Percentiles rank a stretch among this genome's conserved stretches.
These are phyloP conservation scores for Sutorius australiensis DNA, from an alignment of 768 basidiomycete species.

Conservation along the genomic window DNA sequence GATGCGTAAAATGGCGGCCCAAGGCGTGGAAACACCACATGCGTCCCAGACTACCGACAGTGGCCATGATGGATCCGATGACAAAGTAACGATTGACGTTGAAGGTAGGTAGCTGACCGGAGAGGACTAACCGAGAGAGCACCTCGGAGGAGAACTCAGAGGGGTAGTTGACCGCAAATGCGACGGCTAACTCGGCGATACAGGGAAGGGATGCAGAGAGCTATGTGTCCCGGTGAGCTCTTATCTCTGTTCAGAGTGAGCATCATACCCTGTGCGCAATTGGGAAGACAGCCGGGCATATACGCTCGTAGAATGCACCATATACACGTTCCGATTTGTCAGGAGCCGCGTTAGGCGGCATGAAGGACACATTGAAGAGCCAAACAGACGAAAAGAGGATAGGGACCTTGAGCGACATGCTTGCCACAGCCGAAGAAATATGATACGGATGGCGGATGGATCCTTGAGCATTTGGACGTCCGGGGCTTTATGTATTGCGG, in stretches of 20 bases:
- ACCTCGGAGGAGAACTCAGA: constrained; percentile 18
- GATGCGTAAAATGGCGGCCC: constrained; percentile 35
- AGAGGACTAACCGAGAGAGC: constrained; percentile 18
- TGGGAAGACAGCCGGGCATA: constrained; percentile 22
- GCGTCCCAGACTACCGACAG: constrained; percentile 33
- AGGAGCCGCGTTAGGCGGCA: constrained; percentile 19
- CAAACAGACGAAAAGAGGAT: constrained; percentile 26
- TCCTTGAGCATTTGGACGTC: not conserved
- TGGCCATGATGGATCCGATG: constrained; percentile 24
- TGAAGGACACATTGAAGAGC: constrained; percentile 28
- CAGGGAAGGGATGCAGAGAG: constrained; percentile 29
- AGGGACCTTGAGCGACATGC: constrained; percentile 21
- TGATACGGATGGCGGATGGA: not conserved
- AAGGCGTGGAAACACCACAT: constrained; percentile 34
- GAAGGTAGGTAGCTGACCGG: constrained; percentile 18
- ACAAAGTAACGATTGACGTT: constrained; percentile 28
- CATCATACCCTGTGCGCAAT: constrained; percentile 22
- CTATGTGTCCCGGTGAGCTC: constrained; percentile 12
- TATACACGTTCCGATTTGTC: constrained; percentile 17
- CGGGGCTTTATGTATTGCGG: constrained; percentile 8
- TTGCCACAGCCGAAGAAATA: not conserved
- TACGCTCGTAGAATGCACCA: constrained; percentile 20
- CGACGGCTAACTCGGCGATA: constrained; percentile 24
- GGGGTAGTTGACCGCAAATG: constrained; percentile 17
- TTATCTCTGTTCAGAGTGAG: too few species aligned